phyloP scores from a whole-genome alignment of 768 basidiomycete species.

The Hypholoma fasciculare region DNA sequence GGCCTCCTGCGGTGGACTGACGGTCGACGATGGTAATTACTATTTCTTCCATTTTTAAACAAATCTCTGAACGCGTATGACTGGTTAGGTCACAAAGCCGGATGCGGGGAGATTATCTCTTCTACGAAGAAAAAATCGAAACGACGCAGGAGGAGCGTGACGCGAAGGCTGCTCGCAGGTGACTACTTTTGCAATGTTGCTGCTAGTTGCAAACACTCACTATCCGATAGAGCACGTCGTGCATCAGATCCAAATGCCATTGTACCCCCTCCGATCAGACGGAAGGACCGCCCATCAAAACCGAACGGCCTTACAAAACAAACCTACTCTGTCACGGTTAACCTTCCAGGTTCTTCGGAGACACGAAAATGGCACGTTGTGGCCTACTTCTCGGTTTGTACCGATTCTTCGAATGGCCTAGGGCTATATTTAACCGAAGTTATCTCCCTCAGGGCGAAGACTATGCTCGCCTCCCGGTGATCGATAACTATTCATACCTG shows the following conservation, averaged over 20 bases:
- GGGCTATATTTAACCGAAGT: constrained; percentile 2
- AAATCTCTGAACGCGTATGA: background rate
- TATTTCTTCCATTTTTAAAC: background rate
- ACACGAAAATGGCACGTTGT: constrained; percentile 83
- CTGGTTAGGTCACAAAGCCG: constrained; percentile 74
- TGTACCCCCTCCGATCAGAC: constrained; percentile 59
- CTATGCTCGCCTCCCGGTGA: constrained; percentile 66
- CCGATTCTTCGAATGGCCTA: background rate
- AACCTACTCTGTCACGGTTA: constrained; percentile 78
- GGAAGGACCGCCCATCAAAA: constrained; percentile 78
- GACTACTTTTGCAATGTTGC: constrained; percentile 14
- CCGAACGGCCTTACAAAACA: constrained; percentile 84
- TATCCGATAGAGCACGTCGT: constrained; percentile 46
- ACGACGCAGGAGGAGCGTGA: constrained; percentile 79
- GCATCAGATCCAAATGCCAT: constrained; percentile 61
- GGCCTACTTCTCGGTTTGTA: constrained; percentile 71
- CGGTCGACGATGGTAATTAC: constrained; percentile 67
- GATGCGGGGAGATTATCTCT: constrained; percentile 81
- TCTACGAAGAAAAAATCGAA: constrained; percentile 84
- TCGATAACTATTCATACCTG: constrained; percentile 76
- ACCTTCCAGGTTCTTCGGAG: constrained; percentile 56
- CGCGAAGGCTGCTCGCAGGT: constrained; percentile 79
- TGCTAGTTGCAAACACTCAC: constrained; percentile 1
- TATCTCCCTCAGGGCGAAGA: constrained; percentile 55
- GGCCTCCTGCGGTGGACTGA: constrained; percentile 78